Evolutionary conservation across 208 protist species (phyloP).

Genomic region (Vickermania spadyakhi): DNA sequence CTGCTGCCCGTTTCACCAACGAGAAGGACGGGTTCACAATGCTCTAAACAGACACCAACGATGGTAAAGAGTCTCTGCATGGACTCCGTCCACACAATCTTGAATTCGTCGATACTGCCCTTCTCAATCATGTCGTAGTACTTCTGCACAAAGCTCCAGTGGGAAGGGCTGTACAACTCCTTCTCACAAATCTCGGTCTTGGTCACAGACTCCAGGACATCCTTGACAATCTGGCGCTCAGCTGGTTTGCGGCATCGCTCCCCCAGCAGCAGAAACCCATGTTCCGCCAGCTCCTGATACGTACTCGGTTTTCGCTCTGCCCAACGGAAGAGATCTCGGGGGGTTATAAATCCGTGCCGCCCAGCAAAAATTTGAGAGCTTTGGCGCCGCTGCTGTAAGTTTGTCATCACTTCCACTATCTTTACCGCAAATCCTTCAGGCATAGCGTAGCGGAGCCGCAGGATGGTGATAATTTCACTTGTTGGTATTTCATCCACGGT

Average conservation of each 20-base stretch:
- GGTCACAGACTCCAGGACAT: constrained; percentile 80
- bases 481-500: constrained; percentile 99
- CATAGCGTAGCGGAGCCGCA: constrained; percentile 93
- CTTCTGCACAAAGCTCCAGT: constrained; percentile 77
- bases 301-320: constrained; percentile 88
- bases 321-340: constrained; percentile 99
- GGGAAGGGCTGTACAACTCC: constrained; percentile 50
- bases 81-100: constrained; percentile 95
- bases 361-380: constrained; percentile 98
- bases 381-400: constrained; percentile 91
- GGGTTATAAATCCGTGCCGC: constrained; percentile 98
- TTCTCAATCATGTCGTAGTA: constrained; percentile 59
- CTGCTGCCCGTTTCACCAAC: constrained; percentile 99
- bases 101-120: constrained; percentile 68
- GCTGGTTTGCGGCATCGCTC: constrained; percentile 93
- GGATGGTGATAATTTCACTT: constrained; percentile 95
- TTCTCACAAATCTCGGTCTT: constrained; percentile 67
- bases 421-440: constrained; percentile 88
- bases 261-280: constrained; percentile 98
- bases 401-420: constrained; percentile 94
- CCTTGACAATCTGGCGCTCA: constrained; percentile 93
- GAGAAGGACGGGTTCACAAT: constrained; percentile 96
- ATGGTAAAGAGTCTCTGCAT: constrained; percentile 96
- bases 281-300: constrained; percentile 92
- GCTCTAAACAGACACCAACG: constrained; percentile 90